Conservation (phyloP, 164 flowering plant genomes). For the Magnolia officinalis region DNA sequence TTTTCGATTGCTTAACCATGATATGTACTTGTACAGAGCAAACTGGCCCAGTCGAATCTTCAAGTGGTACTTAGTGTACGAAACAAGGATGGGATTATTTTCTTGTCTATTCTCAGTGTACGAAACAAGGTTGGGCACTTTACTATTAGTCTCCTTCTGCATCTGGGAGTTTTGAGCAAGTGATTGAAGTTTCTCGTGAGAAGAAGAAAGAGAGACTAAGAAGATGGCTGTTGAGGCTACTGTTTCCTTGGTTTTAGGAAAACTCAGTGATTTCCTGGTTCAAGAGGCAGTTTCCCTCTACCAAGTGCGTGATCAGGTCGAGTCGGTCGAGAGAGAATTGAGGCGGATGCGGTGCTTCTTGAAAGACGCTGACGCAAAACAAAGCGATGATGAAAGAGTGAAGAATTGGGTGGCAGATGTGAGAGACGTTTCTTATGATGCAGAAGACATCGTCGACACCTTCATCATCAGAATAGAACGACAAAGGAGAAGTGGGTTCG, state of each 20-base stretch:
- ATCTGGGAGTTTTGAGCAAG: too few relatives aligned
- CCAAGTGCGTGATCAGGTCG: background rate
- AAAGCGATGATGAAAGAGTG: constrained; percentile 6
- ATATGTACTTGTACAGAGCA: too few relatives aligned
- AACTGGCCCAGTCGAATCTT: too few relatives aligned
- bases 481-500: background rate
- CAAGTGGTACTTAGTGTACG: too few relatives aligned
- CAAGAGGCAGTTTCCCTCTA: background rate
- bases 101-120: too few relatives aligned
- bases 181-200: too few relatives aligned
- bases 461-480: constrained; percentile 6
- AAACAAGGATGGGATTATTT: too few relatives aligned
- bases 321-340: background rate
- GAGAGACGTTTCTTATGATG: constrained; percentile 14
- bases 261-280: background rate
- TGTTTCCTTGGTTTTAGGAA: background rate
- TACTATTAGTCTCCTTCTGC: too few relatives aligned
- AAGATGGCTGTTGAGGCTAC: background rate
- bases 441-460: constrained; percentile 19
- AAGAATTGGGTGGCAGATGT: constrained; percentile 21
- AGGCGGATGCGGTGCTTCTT: background rate
- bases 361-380: background rate
- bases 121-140: too few relatives aligned
- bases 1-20: too few relatives aligned
- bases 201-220: background rate